Base-by-base conservation (phyloP, 2,329 filamentous ascomycete species). In the Hypoxylon sp. region DNA sequence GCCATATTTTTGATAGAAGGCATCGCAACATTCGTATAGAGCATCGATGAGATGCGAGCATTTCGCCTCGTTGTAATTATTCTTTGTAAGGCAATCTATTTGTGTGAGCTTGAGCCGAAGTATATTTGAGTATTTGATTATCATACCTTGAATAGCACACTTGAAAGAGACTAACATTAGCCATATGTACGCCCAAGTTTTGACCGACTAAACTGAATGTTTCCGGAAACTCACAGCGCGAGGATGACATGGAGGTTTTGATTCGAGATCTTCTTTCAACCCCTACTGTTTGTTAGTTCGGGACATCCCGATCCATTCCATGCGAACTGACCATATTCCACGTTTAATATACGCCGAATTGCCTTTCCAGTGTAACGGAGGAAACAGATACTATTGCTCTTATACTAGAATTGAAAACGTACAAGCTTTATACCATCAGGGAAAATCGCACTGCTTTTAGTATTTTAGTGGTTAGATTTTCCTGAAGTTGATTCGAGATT, bases 21-120 rank as follows among this genome's bases (percentile, higher is more conserved):
- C 87, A 75, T 94, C 90, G 80, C 96, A 99, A 81, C 96, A 99
- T 73, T 96, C 91, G 80, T 98, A 99, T 23, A 99, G 83, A 2
- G 93, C 93, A 78, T 95, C 90, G 62, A 99, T 87, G 75, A 93
- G 84, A 17, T 82, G 79, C 76, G 91, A 88, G 80, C 96, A 99
- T 76, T 90, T 97, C 46, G 89, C 89, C 80, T 98, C 94, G 66
- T 97, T 88, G 82, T 92, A 98, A 59, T 89, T 89, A 79, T 94
- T 94, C 80, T 90, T 95, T 50, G 88, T 89, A 68, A 99, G 84
- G 76, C 96, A 99, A 73, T 90, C 93, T 97, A 75, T 32, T 62
- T 52, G 55, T 48, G 65, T 76, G 46, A 75, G 70, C 58, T 19
- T 38, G 5, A 30, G 25, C 11, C 11, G 45, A 38, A 19, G 17